A percentile compares a stretch with the other conserved stretches of the same genome.
Evolutionary conservation across 495 filamentous ascomycete species (phyloP).

Genomic region (Talaromyces borbonicus): DNA sequence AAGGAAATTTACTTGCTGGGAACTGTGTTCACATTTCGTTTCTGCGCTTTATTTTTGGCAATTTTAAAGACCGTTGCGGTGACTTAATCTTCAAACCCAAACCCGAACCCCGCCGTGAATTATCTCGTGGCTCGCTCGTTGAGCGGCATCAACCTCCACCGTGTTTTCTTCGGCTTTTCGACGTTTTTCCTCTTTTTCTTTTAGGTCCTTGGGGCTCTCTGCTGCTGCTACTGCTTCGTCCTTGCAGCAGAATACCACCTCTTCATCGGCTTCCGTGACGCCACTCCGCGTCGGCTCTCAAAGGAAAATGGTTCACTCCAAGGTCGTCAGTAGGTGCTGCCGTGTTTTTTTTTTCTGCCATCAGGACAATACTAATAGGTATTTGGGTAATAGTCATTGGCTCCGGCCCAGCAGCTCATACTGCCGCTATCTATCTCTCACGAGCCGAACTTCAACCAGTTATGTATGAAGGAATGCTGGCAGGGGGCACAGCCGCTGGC

Average conservation of each 20-base stretch:
- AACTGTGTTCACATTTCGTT: too few species aligned
- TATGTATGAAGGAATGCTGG: constrained; percentile 95
- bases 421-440: constrained; percentile 89
- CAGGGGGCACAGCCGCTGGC: constrained; percentile 90
- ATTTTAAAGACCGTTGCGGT: too few species aligned
- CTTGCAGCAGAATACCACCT: constrained; percentile 45
- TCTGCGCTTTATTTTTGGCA: too few species aligned
- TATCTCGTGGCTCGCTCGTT: constrained; percentile 5
- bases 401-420: constrained; percentile 95
- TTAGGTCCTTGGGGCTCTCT: constrained; percentile 49
- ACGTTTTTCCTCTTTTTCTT: constrained; percentile 49
- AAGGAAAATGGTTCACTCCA: constrained; percentile 62
- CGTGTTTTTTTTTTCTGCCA: too few species aligned
- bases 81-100: background rate
- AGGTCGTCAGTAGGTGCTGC: constrained; percentile 68
- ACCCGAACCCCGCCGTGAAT: constrained; percentile 5
- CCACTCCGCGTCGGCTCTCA: constrained; percentile 32
- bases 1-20: too few species aligned
- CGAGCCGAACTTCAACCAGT: constrained; percentile 84
- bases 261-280: constrained; percentile 32
- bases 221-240: constrained; percentile 58
- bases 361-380: background rate
- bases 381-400: constrained; percentile 55
- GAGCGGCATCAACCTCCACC: constrained; percentile 35
- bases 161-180: constrained; percentile 78